Evolutionary conservation across 345 rosid genomes (phyloP).

Genomic region (Lumnitzera littorea): DNA sequence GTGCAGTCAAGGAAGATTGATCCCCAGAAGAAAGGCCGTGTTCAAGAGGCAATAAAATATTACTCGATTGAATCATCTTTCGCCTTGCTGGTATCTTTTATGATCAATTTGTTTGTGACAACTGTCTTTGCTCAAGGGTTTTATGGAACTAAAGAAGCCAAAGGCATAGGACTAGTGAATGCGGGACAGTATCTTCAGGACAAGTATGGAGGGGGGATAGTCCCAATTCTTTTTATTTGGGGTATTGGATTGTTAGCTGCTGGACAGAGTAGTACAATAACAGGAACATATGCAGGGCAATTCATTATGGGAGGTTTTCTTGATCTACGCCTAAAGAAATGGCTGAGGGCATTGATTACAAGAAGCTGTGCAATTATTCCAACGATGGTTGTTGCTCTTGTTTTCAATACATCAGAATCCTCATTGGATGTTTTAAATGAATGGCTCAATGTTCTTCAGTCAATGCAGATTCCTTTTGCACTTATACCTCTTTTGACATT

Average conservation of each 20-base stretch:
- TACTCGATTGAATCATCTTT: constrained; percentile 73
- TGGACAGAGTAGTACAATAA: constrained; percentile 88
- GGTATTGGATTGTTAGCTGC: constrained; percentile 89
- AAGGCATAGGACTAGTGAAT: constrained; percentile 63
- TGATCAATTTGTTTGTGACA: constrained; percentile 80
- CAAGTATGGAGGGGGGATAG: constrained; percentile 75
- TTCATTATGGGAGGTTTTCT: constrained; percentile 94
- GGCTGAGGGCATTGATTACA: constrained; percentile 77
- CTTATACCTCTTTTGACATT: constrained; percentile 79
- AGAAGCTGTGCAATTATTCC: constrained; percentile 86
- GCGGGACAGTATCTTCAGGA: constrained; percentile 79
- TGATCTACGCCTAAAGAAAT: constrained; percentile 72
- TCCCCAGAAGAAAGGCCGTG: constrained; percentile 54
- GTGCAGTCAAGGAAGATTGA: constrained; percentile 81
- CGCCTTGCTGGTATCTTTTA: constrained; percentile 64
- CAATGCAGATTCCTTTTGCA: constrained; percentile 88
- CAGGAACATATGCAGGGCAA: constrained; percentile 93
- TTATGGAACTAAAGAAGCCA: constrained; percentile 63
- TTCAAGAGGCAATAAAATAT: constrained; percentile 83
- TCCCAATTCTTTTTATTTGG: constrained; percentile 87
- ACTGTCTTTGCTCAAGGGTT: constrained; percentile 82
- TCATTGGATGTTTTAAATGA: constrained; percentile 77
- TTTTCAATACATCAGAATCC: constrained; percentile 72
- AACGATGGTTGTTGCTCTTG: constrained; percentile 64
- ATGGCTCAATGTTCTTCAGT: constrained; percentile 96